Evolutionary conservation across 1,284 basidiomycete species (phyloP).

Genomic region (Flammula alnicola): DNA sequence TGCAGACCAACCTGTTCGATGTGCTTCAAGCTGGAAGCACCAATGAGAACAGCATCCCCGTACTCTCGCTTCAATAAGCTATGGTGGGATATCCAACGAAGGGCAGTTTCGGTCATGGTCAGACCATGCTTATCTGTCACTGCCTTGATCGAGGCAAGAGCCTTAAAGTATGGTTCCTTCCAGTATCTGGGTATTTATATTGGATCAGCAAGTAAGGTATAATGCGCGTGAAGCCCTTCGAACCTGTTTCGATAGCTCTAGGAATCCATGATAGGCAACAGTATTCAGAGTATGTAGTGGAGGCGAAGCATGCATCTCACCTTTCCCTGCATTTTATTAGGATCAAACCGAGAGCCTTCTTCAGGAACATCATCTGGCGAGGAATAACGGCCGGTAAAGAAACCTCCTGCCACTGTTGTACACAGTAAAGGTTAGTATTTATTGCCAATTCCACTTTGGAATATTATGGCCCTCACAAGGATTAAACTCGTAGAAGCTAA

Average conservation of each 20-base stretch:
- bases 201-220: not conserved
- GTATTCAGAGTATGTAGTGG: not conserved
- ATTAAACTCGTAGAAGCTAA: constrained; percentile 65
- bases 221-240: not conserved
- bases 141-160: constrained; percentile 41
- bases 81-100: constrained; percentile 60
- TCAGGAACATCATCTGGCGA: constrained; percentile 38
- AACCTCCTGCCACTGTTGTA: constrained; percentile 49
- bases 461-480: constrained; percentile 40
- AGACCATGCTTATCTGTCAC: constrained; percentile 45
- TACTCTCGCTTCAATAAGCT: constrained; percentile 49
- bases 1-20: constrained; percentile 45
- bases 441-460: not conserved
- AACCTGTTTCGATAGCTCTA: constrained; percentile 38
- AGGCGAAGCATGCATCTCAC: constrained; percentile 18
- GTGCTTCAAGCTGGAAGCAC: constrained; percentile 52
- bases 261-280: not conserved
- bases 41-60: constrained; percentile 55
- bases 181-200: constrained; percentile 38
- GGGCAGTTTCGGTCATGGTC: constrained; percentile 51
- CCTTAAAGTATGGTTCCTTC: constrained; percentile 53
- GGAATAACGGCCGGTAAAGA: constrained; percentile 46
- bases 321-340: constrained; percentile 35
- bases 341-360: constrained; percentile 49
- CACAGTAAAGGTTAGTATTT: not conserved